Conservation (phyloP, 352 stramenopile genomes). For the Pilasporangium apinafurcum region DNA sequence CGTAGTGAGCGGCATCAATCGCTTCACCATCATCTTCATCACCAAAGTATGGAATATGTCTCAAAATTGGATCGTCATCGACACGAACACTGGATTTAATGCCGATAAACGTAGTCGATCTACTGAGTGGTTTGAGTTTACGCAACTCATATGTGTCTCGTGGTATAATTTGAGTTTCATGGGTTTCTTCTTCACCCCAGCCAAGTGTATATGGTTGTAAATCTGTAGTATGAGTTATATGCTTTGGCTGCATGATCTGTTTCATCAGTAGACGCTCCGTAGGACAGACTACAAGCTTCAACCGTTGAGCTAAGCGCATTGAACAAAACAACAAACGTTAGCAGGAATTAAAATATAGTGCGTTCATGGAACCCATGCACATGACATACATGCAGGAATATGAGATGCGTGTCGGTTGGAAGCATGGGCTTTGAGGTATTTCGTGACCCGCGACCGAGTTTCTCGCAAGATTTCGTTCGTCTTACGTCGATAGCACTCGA, state of each 20-base stretch:
- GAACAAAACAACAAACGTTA: background rate
- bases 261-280: conserved; percentile 26
- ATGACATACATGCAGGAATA: conserved; percentile 1
- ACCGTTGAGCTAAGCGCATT: background rate
- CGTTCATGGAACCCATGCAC: background rate
- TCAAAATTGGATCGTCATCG: conserved; percentile 86
- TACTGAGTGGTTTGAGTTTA: conserved; percentile 45
- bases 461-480: conserved; percentile 36
- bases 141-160: conserved; percentile 25
- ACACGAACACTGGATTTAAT: conserved; percentile 68
- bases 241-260: conserved; percentile 35
- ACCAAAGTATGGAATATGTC: conserved; percentile 89
- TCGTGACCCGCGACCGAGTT: conserved; percentile 15
- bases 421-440: conserved; percentile 19
- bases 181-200: conserved; percentile 17
- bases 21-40: conserved; percentile 83
- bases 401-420: conserved; percentile 3
- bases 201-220: conserved; percentile 26
- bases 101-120: conserved; percentile 56
- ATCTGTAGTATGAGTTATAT: conserved; percentile 8
- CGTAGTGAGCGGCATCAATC: conserved; percentile 71
- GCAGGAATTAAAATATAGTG: background rate
- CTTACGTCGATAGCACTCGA: conserved; percentile 45
- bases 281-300: conserved; percentile 1
- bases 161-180: conserved; percentile 8